phyloP scores from a whole-genome alignment of 2,329 filamentous ascomycete species.

The Cordyceps cicadae region DNA sequence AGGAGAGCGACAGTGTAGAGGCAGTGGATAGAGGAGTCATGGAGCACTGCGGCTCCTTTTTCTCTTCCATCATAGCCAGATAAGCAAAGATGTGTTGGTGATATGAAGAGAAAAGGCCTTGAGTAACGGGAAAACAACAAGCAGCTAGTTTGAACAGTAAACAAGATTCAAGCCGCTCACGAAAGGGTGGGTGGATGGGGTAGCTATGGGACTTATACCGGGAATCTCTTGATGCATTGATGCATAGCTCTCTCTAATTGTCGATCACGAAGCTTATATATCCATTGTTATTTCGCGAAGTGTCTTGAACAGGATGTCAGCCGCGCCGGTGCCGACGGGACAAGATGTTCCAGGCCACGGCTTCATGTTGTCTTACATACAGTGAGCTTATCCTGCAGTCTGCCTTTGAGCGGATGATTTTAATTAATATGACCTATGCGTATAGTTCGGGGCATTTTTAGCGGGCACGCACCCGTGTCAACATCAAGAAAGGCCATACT shows the following conservation, averaged over 20 bases:
- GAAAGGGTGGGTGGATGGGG: neutral
- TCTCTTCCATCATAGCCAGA: neutral
- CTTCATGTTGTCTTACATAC: constrained; percentile 1
- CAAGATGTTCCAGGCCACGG: neutral
- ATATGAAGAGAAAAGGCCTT: neutral
- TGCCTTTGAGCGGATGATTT: neutral
- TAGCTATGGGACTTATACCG: neutral
- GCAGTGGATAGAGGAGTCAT: neutral
- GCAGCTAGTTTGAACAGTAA: neutral
- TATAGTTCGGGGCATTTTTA: neutral
- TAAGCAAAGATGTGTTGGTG: neutral
- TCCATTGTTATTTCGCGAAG: neutral
- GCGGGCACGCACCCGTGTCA: neutral
- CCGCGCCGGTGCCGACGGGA: constrained; percentile 2
- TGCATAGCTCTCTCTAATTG: neutral
- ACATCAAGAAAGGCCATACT: neutral
- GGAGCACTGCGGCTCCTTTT: neutral
- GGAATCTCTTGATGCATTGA: neutral
- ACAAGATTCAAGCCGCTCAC: neutral
- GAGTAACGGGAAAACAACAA: neutral
- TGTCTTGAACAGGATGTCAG: neutral
- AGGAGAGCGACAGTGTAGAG: neutral
- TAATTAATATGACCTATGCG: neutral
- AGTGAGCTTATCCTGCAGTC: neutral
- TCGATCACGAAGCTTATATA: neutral